Percentiles rank a stretch among this genome's conserved stretches.
phyloP scores from a whole-genome alignment of 768 basidiomycete genomes.

The Tricholoma hemisulphureum region DNA sequence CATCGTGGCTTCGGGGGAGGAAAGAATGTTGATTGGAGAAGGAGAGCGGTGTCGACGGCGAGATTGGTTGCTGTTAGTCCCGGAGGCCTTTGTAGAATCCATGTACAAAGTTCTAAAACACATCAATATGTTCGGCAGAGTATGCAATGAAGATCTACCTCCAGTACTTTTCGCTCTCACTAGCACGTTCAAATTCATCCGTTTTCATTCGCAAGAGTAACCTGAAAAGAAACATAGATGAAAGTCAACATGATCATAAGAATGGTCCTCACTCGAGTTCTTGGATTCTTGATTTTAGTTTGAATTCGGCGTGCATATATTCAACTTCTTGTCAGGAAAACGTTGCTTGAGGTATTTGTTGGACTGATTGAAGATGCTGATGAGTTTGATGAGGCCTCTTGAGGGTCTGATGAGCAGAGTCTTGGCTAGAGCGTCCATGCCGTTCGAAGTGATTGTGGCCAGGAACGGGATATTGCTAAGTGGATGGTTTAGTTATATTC shows the following conservation, averaged over 20 bases:
- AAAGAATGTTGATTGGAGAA: not conserved
- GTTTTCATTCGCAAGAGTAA: not conserved
- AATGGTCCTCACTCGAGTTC: not conserved
- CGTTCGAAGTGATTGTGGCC: too few species aligned
- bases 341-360: not conserved
- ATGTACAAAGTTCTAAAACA: not conserved
- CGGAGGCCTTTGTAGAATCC: too few species aligned
- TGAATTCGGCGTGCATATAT: not conserved
- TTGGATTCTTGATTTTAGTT: not conserved
- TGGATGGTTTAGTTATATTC: too few species aligned
- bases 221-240: not conserved
- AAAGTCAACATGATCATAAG: not conserved
- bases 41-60: too few species aligned
- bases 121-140: not conserved
- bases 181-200: not conserved
- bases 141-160: not conserved
- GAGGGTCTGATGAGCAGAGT: not conserved
- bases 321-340: not conserved
- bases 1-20: not conserved
- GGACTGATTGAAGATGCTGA: not conserved
- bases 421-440: too few species aligned
- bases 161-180: not conserved
- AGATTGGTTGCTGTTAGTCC: too few species aligned
- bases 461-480: too few species aligned
- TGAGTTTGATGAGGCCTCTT: not conserved